Base-by-base conservation (phyloP, 2,329 filamentous ascomycete species). In the Scytalidium lignicola region DNA sequence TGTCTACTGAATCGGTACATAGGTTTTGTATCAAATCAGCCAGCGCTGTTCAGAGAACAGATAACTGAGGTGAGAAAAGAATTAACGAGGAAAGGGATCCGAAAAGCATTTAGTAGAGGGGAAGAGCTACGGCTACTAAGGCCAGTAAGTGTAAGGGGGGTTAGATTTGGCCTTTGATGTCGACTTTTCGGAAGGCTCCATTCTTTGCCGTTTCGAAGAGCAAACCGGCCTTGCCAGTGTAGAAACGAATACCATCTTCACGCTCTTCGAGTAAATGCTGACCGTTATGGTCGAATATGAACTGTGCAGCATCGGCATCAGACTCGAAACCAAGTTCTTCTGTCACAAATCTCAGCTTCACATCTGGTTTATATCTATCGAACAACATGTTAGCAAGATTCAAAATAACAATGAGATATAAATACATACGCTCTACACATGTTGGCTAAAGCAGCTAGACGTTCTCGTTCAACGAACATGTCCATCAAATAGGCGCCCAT, bases 401-500 rank as follows among this genome's bases (percentile, higher is more conserved):
- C 41, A 23, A 22, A 40, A 39, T 17, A 20, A 22, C 5, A 45
- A 2, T n/a, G 44, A 20, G 39, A 19, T 40, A 32, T 17, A 32
- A 51, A 13, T n/a, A 82, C 92, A 75, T 74, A 99, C 93, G 88
- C 84, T 88, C 81, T 95, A 80, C 90, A 96, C 60, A 99, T 93
- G 67, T 86, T 89, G 67, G 90, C 86, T 65, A 99, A 74, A 57
- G 93, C 93, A 65, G 86, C 85, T 58, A 99, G 81, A 62, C 93
- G 88, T 74, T 99, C 92, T 65, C 93, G 85, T 63, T 85, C 85
- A 67, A 97, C 87, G 74, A 99, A 97, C 89, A 96, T 96, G 74
- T 99, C 93, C 88, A 99, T 95, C 46, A 99, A 80, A 71, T 97
- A 97, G 60, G 88, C 90, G 54, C 93, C 92, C 91, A 99, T 96